Evolutionary conservation across 164 flowering plant genomes (phyloP).

Genomic region (Echeveria elegans): DNA sequence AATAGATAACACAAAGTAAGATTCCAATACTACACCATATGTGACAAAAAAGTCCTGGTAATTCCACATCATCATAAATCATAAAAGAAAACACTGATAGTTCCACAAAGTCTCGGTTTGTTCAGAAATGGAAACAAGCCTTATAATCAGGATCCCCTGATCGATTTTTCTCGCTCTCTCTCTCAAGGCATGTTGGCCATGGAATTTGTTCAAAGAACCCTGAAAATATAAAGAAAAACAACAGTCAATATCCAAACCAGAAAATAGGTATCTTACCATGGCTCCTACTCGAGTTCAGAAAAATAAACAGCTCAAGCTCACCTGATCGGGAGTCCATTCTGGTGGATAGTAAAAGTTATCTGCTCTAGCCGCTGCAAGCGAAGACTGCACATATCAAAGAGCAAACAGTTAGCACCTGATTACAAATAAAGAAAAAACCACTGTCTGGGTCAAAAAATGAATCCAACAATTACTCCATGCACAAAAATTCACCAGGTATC

Average conservation of each 20-base stretch:
- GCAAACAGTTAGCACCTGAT: not conserved
- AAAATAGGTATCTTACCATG: not conserved
- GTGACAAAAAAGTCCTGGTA: no score
- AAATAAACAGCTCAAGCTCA: constrained; percentile 12
- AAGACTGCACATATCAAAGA: constrained; percentile 49
- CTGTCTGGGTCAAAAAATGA: not conserved
- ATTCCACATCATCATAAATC: no score
- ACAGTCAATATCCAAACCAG: no score
- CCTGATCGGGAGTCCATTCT: constrained; percentile 95
- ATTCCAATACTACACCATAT: no score
- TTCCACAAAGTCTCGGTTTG: no score
- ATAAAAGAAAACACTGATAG: no score
- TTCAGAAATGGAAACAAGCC: no score
- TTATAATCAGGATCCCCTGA: constrained; percentile 90
- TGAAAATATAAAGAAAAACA: constrained; percentile 20
- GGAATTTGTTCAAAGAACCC: constrained; percentile 92
- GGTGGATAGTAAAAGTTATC: constrained; percentile 97
- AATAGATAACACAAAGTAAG: no score
- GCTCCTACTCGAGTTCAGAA: not conserved
- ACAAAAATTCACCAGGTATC: not conserved
- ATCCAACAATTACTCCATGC: not conserved
- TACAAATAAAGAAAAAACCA: not conserved
- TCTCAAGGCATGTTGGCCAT: constrained; percentile 96
- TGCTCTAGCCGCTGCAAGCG: constrained; percentile 99
- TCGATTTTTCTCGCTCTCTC: constrained; percentile 95